Conservation (phyloP, 2,329 filamentous ascomycete genomes). For the Parasarocladium wereldwijsianum region DNA sequence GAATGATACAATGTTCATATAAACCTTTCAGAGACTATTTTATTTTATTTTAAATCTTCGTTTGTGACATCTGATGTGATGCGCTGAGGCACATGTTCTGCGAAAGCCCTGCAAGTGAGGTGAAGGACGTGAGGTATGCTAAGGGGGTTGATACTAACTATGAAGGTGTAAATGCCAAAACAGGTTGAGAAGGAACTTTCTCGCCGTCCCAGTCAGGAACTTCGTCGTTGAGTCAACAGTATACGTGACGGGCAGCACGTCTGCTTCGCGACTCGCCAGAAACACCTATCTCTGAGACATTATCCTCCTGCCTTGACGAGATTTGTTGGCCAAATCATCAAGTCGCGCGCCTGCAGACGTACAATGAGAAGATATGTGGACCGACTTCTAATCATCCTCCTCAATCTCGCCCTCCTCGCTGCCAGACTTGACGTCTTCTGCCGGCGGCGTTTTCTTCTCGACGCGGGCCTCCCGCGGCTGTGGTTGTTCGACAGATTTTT, state of each 20-base stretch:
- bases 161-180: neutral
- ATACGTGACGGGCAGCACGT: too few species aligned
- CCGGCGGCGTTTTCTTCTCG: conserved; percentile 41
- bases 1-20: too few species aligned
- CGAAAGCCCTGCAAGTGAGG: neutral
- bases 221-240: too few species aligned
- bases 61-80: neutral
- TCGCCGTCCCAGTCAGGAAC: too few species aligned
- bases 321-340: too few species aligned
- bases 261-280: too few species aligned
- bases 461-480: conserved; percentile 40
- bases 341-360: too few species aligned
- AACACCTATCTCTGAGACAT: too few species aligned
- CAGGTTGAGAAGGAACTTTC: too few species aligned
- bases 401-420: conserved; percentile 98
- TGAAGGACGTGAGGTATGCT: neutral
- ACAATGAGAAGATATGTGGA: too few species aligned
- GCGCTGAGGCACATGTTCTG: neutral
- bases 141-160: conserved; percentile 4
- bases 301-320: too few species aligned
- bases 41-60: too few species aligned
- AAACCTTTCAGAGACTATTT: neutral
- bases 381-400: conserved; percentile 46
- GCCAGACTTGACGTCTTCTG: conserved; percentile 46
- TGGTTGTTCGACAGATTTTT: conserved; percentile 45